These are phyloP conservation scores for Fomitopsis pinicola DNA, from an alignment of 1,284 basidiomycete genomes.

Conservation along the genomic window DNA sequence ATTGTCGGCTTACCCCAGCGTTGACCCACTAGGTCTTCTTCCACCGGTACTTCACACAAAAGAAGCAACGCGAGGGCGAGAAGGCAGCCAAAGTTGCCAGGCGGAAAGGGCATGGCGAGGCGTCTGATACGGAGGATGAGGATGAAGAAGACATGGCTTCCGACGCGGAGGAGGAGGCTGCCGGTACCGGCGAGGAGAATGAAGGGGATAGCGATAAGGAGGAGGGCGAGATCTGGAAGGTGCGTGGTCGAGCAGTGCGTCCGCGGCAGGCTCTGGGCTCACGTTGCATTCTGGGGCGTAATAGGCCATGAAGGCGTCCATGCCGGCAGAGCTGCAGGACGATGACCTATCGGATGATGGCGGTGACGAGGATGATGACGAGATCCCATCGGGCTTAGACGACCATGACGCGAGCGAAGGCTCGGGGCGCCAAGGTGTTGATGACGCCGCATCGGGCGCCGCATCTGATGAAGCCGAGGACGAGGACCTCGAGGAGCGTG, in stretches of 20 bases:
- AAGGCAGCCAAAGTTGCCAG: conserved; percentile 44
- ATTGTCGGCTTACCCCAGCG: neutral
- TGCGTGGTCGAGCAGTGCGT: conserved; percentile 27
- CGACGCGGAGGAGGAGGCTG: conserved; percentile 24
- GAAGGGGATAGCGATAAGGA: conserved; percentile 46
- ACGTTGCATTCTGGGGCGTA: neutral
- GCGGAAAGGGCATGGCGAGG: conserved; percentile 34
- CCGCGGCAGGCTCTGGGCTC: neutral
- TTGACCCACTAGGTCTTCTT: conserved; percentile 53
- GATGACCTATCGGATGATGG: conserved; percentile 36
- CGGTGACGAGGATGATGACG: conserved; percentile 27
- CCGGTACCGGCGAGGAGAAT: conserved; percentile 28
- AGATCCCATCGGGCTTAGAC: conserved; percentile 31
- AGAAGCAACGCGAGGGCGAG: conserved; percentile 47
- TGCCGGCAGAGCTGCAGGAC: conserved; percentile 54
- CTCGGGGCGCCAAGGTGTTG: conserved; percentile 22
- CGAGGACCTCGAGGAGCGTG: conserved; percentile 15
- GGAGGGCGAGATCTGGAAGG: conserved; percentile 83
- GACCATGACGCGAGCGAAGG: conserved; percentile 19
- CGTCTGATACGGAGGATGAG: conserved; percentile 18
- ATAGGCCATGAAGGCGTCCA: conserved; percentile 80
- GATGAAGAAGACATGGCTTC: conserved; percentile 29
- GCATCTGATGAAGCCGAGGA: conserved; percentile 20
- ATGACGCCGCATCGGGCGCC: conserved; percentile 20
- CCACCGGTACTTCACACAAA: conserved; percentile 62